A percentile compares a stretch with the other conserved stretches of the same genome.
These are phyloP conservation scores for Eucalyptus fibrosa DNA, from an alignment of 345 rosid species.

Conservation along the genomic window DNA sequence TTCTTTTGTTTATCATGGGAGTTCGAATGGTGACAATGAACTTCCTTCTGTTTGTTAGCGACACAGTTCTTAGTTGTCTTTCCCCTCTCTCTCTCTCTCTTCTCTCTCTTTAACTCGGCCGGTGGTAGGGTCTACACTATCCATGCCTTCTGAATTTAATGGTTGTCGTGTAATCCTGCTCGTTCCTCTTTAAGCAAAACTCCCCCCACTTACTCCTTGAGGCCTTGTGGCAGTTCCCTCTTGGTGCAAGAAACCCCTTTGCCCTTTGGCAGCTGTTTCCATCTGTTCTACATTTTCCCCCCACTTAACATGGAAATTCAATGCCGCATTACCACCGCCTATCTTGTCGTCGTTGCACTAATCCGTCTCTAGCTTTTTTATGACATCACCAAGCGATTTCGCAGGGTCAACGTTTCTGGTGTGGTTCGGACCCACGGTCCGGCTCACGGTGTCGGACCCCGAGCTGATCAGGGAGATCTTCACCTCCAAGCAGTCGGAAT, in stretches of 20 bases:
- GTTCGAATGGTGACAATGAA: conserved; percentile 5
- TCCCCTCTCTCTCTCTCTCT: neutral
- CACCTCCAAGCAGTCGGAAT: conserved; percentile 46
- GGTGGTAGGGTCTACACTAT: conserved; percentile 22
- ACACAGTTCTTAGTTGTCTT: neutral
- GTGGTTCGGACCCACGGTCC: conserved; percentile 82
- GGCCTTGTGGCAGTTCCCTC: conserved; percentile 7
- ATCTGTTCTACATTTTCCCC: neutral
- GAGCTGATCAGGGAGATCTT: conserved; percentile 60
- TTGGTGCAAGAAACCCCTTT: conserved; percentile 1
- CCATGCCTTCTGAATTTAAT: conserved; percentile 21
- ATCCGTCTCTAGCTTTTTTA: neutral
- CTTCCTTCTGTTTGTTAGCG: neutral
- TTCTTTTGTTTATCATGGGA: neutral
- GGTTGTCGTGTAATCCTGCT: conserved; percentile 12
- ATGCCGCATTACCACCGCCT: neutral
- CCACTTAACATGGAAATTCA: neutral
- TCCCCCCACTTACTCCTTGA: conserved; percentile 20
- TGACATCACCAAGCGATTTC: neutral
- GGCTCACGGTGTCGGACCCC: conserved; percentile 64
- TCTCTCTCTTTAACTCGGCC: neutral
- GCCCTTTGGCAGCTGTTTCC: neutral
- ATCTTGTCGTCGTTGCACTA: neutral
- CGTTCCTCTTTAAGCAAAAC: conserved; percentile 38
- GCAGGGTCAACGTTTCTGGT: conserved; percentile 66